Conservation (phyloP, 164 flowering plant genomes). For the Houttuynia cordata region DNA sequence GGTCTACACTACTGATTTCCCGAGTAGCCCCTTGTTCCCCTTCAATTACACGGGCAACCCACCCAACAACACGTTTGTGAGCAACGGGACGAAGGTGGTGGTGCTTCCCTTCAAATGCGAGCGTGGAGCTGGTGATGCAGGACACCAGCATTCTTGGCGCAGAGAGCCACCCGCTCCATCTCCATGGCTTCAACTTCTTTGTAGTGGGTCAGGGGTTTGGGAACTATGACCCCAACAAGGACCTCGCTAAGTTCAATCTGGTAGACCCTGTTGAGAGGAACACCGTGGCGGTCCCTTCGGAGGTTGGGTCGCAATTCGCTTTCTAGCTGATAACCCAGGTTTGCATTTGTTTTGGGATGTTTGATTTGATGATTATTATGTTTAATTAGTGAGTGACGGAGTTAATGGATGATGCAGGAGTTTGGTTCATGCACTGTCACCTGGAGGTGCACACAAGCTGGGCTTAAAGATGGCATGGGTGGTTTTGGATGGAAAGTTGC, state of each 20-base stretch:
- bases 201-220: conserved; percentile 45
- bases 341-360: not conserved
- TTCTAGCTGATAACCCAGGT: conserved; percentile 56
- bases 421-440: conserved; percentile 52
- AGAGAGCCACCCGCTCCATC: conserved; percentile 53
- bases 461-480: conserved; percentile 46
- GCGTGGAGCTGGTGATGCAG: conserved; percentile 46
- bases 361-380: not conserved
- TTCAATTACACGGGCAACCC: conserved; percentile 42
- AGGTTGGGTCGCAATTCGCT: conserved; percentile 54
- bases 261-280: conserved; percentile 50
- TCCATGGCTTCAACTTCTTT: conserved; percentile 51
- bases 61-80: conserved; percentile 33
- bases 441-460: conserved; percentile 45
- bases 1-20: conserved; percentile 47
- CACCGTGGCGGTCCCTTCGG: conserved; percentile 47
- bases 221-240: conserved; percentile 32
- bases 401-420: conserved; percentile 16
- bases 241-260: conserved; percentile 34
- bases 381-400: not conserved
- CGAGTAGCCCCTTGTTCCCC: conserved; percentile 14
- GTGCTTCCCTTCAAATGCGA: conserved; percentile 34
- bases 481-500: conserved; percentile 30
- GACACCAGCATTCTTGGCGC: conserved; percentile 39
- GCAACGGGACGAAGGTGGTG: conserved; percentile 27